Base-by-base conservation (phyloP, 257 asterid genomes). In the Fraxinus pennsylvanica region DNA sequence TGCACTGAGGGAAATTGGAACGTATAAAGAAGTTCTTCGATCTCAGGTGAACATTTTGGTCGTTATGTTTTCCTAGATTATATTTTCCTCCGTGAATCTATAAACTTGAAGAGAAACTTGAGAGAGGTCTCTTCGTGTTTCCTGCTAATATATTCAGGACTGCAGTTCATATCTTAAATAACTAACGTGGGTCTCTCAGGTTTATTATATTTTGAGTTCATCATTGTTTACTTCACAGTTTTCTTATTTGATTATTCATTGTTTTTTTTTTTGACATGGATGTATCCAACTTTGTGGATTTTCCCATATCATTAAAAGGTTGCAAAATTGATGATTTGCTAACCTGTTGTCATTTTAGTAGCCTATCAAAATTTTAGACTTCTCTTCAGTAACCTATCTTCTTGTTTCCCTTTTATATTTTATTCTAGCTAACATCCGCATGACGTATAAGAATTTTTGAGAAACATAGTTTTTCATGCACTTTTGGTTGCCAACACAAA, bases 11-110 rank as follows among this genome's bases (percentile, higher is more conserved):
- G 98, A 96, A 87, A 96, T 96, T 61, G 99, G 99, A 67, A 96
- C 97, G 15, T 96, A 96, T 83, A 96, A 96, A 85, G 98, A 96
- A 93, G 98, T 96, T 84, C 98, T 96, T 85, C 92, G 99, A 85
- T 96, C 99, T 75, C 99, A 96, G 97, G 99, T 96, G 80, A 81
- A 73, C 19, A 17, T 43, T 57, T 57, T 57, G 32, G 72, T 38
- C 50, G 30, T 59, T 38, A 29, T 35, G 4, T 80, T 65, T 71
- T 77, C 54, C 35, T 5, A 22, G 19, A 50, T 32, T 68, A 54
- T 72, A 7, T 21, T 21, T 33, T 32, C 13, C 66, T 41, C 21
- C 2, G 17, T 3, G 17, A 27, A 27, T 9, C 6, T 63, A 27
- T 27, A 19, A 14, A 52, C 21, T 52, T 52, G n/a, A 14, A 22